Percentiles rank a stretch among this genome's conserved stretches.
Evolutionary conservation across 345 rosid genomes (phyloP).

Genomic region (Arabis alpina): DNA sequence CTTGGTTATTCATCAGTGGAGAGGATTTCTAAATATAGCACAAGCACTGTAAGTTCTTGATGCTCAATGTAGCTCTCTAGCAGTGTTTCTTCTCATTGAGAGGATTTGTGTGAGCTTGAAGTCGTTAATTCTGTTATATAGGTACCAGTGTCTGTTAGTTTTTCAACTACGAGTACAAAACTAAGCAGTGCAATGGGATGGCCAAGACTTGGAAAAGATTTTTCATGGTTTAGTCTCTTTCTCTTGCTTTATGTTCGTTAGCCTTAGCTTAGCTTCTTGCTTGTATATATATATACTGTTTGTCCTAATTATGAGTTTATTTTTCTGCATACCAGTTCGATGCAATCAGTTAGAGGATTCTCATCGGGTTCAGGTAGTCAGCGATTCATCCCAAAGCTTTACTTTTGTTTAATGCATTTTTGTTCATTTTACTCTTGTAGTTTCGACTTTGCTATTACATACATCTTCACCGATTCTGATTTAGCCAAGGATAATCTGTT

Average conservation of each 20-base stretch:
- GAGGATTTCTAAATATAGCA: constrained; percentile 45
- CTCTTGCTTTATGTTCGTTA: constrained; percentile 15
- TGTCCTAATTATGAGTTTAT: constrained; percentile 1
- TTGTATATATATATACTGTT: not conserved
- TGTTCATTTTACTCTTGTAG: constrained; percentile 13
- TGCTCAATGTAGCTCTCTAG: not conserved
- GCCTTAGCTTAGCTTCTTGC: not conserved
- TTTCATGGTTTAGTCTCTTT: constrained; percentile 47
- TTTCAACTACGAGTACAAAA: constrained; percentile 42
- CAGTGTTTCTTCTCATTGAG: not conserved
- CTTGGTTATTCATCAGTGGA: constrained; percentile 47
- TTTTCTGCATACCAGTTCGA: constrained; percentile 51
- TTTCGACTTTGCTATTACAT: constrained; percentile 1
- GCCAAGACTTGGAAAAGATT: constrained; percentile 35
- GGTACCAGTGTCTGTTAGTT: constrained; percentile 48
- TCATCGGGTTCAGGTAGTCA: constrained; percentile 77
- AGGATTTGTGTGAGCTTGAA: constrained; percentile 9
- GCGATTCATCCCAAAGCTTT: constrained; percentile 3
- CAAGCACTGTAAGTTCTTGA: constrained; percentile 53
- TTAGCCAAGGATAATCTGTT: not conserved
- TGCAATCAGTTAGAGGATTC: constrained; percentile 62
- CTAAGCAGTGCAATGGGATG: constrained; percentile 47
- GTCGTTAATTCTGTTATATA: constrained; percentile 32
- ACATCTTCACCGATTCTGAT: not conserved
- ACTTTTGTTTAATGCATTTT: constrained; percentile 1